phyloP scores from a whole-genome alignment of 148 eudicot genomes.

The Diospyros lotus region DNA sequence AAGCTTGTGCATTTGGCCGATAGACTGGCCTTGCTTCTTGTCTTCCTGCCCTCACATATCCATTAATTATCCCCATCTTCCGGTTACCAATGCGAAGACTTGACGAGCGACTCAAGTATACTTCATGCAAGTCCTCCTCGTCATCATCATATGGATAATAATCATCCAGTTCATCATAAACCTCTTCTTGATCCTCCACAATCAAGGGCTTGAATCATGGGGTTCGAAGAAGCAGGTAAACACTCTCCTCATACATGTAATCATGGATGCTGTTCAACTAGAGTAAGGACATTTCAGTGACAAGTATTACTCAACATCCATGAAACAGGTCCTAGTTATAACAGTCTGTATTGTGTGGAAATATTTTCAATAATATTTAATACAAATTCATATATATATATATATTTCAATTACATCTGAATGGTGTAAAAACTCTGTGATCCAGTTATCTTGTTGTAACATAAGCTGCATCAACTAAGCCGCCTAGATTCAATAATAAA shows the following conservation, averaged over 20 bases:
- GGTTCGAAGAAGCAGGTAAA: constrained; percentile 76
- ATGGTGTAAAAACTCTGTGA: not conserved
- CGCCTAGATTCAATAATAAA: no score
- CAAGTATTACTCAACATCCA: not conserved
- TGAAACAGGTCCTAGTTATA: not conserved
- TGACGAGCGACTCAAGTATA: constrained; percentile 42
- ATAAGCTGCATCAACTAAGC: not conserved
- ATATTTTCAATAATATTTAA: not conserved
- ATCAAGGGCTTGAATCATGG: constrained; percentile 70
- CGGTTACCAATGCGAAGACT: constrained; percentile 66
- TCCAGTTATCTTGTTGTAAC: not conserved
- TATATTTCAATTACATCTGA: not conserved
- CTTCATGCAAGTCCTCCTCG: constrained; percentile 30
- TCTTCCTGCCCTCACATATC: constrained; percentile 67
- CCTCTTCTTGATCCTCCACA: constrained; percentile 45
- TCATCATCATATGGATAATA: constrained; percentile 31
- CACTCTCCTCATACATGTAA: constrained; percentile 79
- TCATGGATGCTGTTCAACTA: constrained; percentile 54
- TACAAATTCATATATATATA: no score
- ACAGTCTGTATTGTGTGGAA: not conserved
- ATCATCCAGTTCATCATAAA: constrained; percentile 41
- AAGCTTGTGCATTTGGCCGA: constrained; percentile 30
- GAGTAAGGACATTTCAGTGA: not conserved
- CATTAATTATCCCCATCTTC: constrained; percentile 88
- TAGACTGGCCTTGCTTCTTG: constrained; percentile 73